Base-by-base conservation (phyloP, 129 eudicot genomes). In the Erigeron canadensis region DNA sequence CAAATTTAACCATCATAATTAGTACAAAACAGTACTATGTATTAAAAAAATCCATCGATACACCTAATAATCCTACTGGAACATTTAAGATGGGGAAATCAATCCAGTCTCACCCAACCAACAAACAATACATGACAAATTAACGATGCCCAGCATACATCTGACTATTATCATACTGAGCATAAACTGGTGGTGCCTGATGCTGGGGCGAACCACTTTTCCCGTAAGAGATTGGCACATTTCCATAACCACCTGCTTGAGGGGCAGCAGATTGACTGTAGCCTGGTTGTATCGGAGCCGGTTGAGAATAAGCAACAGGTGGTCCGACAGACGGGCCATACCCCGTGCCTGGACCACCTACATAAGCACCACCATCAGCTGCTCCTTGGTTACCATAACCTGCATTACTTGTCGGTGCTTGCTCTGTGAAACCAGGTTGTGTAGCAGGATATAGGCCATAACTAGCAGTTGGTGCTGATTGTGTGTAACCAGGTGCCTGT, bases 361-460 rank as follows among this genome's bases (percentile, higher is more conserved):
- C 71, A 53, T 83, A 87, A 8, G 84, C 76, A 7, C 84, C 76
- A 7, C 84, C 87, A 57, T 87, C 97, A 5, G 77, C 72, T 12
- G 64, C 79, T 19, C 84, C 91, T 75, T 87, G 97, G 67, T 91
- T 87, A 28, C 97, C 95, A 67, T 87, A 87, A 37, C 83, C 80
- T 12, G 84, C 80, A 56, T 65, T 82, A 71, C 21, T 80, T 17
- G 83, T 83, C 37, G 89, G 81, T 7, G 83, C 77, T 65, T 85
- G 97, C 69, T 85, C 95, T 65, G 81, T 22, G 67, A 83, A 90
- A 48, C 82, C 91, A 40, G 84, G 78, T 45, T 87, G 97, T 3
- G 89, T 53, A 12, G 88, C 13, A 13, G 89, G 97, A 80, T 90
- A 87, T 28, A 82, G 86, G 45, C 87, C 83, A 51, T 91, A 91